Percentiles rank a stretch among this genome's conserved stretches.
Conservation (phyloP, 2,329 filamentous ascomycete genomes). For the Mariannaea sp. region DNA sequence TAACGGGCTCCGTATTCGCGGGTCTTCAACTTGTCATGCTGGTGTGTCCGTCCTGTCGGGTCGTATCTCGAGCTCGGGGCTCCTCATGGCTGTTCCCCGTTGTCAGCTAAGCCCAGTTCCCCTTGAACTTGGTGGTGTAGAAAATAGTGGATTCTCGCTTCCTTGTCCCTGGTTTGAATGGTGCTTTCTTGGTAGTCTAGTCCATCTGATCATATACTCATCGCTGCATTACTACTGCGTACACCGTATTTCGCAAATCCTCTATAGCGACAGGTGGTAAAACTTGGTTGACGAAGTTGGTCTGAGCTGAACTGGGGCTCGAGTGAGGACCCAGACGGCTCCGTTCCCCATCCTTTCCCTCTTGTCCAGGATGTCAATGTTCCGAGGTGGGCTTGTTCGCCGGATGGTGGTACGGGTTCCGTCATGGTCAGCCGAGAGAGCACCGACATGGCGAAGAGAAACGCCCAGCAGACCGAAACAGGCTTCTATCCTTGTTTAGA, state of each 20-base stretch:
- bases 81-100: conserved; percentile 32
- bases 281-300: conserved; percentile 5
- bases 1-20: background rate
- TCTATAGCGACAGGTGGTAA: too few species aligned
- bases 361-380: conserved; percentile 13
- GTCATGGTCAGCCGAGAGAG: conserved; percentile 34
- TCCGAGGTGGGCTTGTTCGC: conserved; percentile 20
- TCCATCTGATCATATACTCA: background rate
- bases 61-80: conserved; percentile 31
- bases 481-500: conserved; percentile 16
- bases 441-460: conserved; percentile 15
- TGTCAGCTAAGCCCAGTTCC: conserved; percentile 9
- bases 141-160: conserved; percentile 5
- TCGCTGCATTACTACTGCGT: background rate
- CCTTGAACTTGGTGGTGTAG: background rate
- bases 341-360: background rate
- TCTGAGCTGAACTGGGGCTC: conserved; percentile 12
- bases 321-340: background rate
- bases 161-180: conserved; percentile 3
- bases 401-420: conserved; percentile 24
- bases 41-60: conserved; percentile 21
- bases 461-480: conserved; percentile 22
- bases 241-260: too few species aligned
- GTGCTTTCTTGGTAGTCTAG: background rate
- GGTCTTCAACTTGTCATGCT: background rate